phyloP scores from a whole-genome alignment of 441 rosid species.

The Aleurites moluccanus region DNA sequence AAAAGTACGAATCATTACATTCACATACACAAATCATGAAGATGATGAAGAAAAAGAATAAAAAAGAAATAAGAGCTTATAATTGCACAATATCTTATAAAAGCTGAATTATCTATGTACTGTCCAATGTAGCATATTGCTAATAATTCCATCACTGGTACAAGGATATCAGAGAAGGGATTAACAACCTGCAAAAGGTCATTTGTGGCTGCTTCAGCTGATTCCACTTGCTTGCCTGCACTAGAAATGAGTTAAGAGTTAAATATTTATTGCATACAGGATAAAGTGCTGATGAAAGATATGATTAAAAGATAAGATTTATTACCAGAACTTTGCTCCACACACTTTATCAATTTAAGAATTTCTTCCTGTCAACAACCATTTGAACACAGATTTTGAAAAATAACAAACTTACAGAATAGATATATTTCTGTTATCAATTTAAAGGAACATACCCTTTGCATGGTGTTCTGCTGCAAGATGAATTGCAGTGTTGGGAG shows the following conservation, averaged over 20 bases:
- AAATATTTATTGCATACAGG: constrained; percentile 3
- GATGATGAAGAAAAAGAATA: neutral
- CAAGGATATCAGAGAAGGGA: neutral
- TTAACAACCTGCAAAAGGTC: constrained; percentile 64
- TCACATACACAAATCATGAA: neutral
- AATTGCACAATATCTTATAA: constrained; percentile 1
- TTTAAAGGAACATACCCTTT: constrained; percentile 54
- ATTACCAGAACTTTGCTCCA: constrained; percentile 85
- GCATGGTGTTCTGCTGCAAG: constrained; percentile 77
- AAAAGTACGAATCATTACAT: neutral
- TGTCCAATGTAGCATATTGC: neutral
- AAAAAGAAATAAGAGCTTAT: neutral
- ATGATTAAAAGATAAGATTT: constrained; percentile 18
- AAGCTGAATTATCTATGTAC: neutral
- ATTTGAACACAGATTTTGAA: constrained; percentile 12
- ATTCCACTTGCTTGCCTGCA: constrained; percentile 67
- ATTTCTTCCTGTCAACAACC: constrained; percentile 78
- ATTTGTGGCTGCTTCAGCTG: constrained; percentile 45
- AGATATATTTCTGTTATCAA: neutral
- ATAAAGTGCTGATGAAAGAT: neutral
- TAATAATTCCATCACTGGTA: neutral
- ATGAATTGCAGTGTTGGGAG: constrained; percentile 78
- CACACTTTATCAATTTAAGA: constrained; percentile 65
- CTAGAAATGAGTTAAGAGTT: constrained; percentile 21
- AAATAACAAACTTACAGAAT: neutral